Evolutionary conservation across 1,139 yeast species (phyloP).

Genomic region (Sugiyamaella paludigena): DNA sequence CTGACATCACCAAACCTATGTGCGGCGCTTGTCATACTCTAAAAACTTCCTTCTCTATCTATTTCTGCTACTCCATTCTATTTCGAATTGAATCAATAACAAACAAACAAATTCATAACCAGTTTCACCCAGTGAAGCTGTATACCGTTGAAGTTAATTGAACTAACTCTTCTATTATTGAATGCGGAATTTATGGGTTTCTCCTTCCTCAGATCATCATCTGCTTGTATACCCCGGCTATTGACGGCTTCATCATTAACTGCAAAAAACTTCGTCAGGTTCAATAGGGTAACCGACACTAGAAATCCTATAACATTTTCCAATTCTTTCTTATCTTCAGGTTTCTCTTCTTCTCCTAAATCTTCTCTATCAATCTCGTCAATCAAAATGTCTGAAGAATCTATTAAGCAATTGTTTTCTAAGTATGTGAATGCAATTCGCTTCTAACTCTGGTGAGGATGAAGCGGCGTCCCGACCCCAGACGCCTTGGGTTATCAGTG

Average conservation of each 20-base stretch:
- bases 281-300: conserved; percentile 4
- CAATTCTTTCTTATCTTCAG: not conserved
- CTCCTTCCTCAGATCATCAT: too few species aligned
- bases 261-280: not conserved
- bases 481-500: not conserved
- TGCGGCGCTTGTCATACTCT: too few species aligned
- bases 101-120: too few species aligned
- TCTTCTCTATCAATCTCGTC: not conserved
- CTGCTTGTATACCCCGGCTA: conserved; percentile 2
- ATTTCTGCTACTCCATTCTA: too few species aligned
- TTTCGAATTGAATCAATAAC: too few species aligned
- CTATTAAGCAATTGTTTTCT: conserved; percentile 22
- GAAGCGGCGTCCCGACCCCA: not conserved
- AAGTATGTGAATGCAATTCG: conserved; percentile 20
- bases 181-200: too few species aligned
- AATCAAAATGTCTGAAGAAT: conserved; percentile 26
- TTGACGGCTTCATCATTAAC: conserved; percentile 14
- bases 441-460: not conserved
- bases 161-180: too few species aligned
- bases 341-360: conserved; percentile 9
- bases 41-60: too few species aligned
- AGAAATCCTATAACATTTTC: conserved; percentile 8
- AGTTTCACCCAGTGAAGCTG: too few species aligned
- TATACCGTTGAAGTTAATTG: too few species aligned
- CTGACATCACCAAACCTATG: too few species aligned